Percentiles rank a stretch among this genome's conserved stretches.
phyloP scores from a whole-genome alignment of 331 rosid species.

The Pyrus hybrid region DNA sequence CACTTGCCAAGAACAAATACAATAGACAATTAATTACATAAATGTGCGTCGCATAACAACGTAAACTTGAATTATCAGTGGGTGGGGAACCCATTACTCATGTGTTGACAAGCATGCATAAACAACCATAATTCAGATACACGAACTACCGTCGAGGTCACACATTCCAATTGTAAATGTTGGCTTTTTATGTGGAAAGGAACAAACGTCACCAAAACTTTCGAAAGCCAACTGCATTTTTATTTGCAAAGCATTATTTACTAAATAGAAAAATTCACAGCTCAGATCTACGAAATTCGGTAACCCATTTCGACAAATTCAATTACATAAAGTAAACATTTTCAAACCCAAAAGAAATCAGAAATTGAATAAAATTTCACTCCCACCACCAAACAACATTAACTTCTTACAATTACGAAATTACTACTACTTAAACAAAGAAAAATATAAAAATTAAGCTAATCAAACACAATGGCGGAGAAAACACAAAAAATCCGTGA shows the following conservation, averaged over 20 bases:
- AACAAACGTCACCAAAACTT: background rate
- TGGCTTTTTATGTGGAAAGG: background rate
- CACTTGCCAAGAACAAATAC: background rate
- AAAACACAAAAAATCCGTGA: background rate
- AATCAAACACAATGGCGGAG: background rate
- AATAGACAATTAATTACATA: background rate
- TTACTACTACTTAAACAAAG: background rate
- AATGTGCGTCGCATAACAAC: background rate
- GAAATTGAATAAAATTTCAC: background rate
- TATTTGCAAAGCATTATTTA: background rate
- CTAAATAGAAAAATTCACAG: background rate
- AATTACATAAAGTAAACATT: background rate
- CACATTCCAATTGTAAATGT: background rate
- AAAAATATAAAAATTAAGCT: background rate
- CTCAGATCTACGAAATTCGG: constrained; percentile 28
- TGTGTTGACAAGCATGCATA: background rate
- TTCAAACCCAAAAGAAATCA: background rate
- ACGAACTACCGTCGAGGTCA: background rate
- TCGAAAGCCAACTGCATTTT: background rate
- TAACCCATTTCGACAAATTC: constrained; percentile 17
- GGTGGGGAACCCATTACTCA: background rate
- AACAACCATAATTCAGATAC: background rate
- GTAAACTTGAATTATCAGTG: background rate
- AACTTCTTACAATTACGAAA: background rate
- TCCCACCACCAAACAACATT: background rate